Evolutionary conservation across 306 rosid species (phyloP).

Genomic region (Trichosanthes cucumerina): DNA sequence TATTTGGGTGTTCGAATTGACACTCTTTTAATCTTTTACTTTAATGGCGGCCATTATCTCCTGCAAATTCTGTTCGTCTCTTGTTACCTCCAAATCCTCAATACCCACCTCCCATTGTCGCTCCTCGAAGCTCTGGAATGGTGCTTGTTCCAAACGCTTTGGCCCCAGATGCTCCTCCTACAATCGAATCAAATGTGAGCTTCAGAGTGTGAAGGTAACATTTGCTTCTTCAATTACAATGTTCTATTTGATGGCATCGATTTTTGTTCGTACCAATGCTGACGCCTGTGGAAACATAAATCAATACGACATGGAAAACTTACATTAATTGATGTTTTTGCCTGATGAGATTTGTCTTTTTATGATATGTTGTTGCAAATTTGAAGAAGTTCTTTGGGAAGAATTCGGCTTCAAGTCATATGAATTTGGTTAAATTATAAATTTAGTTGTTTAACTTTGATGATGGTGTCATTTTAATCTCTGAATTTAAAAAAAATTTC

Average conservation of each 20-base stretch:
- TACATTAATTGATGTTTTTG: background rate
- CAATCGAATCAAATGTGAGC: constrained; percentile 32
- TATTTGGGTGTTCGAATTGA: constrained; percentile 11
- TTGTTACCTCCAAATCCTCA: constrained; percentile 26
- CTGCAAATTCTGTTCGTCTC: constrained; percentile 39
- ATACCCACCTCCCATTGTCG: constrained; percentile 25
- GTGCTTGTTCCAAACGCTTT: constrained; percentile 18
- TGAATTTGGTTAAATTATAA: background rate
- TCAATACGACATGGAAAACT: background rate
- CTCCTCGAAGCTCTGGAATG: constrained; percentile 26
- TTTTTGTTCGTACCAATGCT: background rate
- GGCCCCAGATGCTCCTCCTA: constrained; percentile 44
- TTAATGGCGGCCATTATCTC: constrained; percentile 61
- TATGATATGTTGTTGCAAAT: background rate
- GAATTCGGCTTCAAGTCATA: background rate
- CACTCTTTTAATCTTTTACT: background rate
- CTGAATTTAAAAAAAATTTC: background rate
- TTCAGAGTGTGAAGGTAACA: constrained; percentile 26
- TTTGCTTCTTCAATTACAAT: background rate
- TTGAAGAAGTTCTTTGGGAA: background rate
- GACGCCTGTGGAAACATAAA: background rate
- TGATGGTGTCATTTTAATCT: background rate
- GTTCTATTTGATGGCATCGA: background rate
- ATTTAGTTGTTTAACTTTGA: background rate
- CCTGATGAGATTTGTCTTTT: background rate